phyloP scores from a whole-genome alignment of 2,329 filamentous ascomycete genomes.

The Fusarium pininemorale region DNA sequence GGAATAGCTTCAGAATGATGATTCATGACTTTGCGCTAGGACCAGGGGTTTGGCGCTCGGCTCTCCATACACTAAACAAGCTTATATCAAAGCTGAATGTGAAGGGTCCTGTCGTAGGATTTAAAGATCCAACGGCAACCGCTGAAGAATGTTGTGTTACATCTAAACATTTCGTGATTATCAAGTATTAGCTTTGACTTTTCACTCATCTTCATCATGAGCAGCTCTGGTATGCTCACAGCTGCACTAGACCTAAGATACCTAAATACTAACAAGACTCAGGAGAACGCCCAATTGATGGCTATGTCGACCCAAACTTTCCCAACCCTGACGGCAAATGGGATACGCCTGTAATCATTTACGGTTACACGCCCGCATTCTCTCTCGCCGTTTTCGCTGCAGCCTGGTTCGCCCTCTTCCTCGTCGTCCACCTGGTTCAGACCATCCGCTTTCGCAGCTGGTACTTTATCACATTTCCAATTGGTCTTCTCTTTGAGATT shows the following conservation, averaged over 20 bases:
- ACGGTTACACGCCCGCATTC: constrained; percentile 60
- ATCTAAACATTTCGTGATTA: not conserved
- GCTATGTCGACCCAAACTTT: constrained; percentile 62
- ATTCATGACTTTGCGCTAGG: constrained; percentile 33
- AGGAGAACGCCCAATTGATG: constrained; percentile 28
- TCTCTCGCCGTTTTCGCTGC: constrained; percentile 54
- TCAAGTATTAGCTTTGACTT: constrained; percentile 24
- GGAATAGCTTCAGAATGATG: constrained; percentile 17
- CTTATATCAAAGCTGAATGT: constrained; percentile 11
- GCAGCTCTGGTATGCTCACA: constrained; percentile 13
- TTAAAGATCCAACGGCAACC: constrained; percentile 5
- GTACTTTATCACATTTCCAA: constrained; percentile 57
- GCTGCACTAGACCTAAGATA: too few relatives aligned
- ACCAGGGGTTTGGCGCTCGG: constrained; percentile 2
- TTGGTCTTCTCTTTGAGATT: constrained; percentile 58
- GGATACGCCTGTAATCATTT: constrained; percentile 61
- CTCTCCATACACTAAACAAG: constrained; percentile 6
- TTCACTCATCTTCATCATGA: constrained; percentile 23
- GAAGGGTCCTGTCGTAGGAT: not conserved
- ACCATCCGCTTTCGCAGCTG: constrained; percentile 51
- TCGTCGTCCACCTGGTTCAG: constrained; percentile 50
- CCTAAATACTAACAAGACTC: not conserved
- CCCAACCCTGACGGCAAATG: constrained; percentile 56
- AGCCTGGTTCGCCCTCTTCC: constrained; percentile 54
- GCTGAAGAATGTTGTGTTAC: not conserved